phyloP scores from a whole-genome alignment of 495 filamentous ascomycete genomes.

The Penicillium simplicissimum region DNA sequence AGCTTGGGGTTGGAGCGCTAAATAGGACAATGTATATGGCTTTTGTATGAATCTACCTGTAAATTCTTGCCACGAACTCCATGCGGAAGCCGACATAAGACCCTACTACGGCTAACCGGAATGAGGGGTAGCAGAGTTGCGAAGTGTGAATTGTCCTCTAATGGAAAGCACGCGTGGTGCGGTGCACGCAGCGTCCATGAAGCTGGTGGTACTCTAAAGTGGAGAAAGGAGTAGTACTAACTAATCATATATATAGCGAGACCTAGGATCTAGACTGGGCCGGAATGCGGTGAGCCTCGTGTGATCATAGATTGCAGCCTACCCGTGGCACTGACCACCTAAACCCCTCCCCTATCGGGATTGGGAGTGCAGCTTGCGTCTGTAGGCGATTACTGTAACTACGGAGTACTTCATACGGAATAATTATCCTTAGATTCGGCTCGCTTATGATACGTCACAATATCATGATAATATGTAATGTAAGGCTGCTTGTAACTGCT shows the following conservation, averaged over 20 bases:
- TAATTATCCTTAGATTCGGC: too few relatives aligned
- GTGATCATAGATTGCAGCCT: too few relatives aligned
- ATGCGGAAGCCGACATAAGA: constrained; percentile 3
- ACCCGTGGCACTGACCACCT: too few relatives aligned
- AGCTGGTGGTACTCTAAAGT: background rate
- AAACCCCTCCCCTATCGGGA: too few relatives aligned
- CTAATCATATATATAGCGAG: background rate
- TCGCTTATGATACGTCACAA: too few relatives aligned
- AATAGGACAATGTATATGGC: constrained; percentile 1
- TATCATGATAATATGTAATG: too few relatives aligned
- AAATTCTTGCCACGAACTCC: background rate
- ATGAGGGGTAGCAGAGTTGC: background rate
- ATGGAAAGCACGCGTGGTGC: background rate
- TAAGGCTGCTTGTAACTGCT: too few relatives aligned
- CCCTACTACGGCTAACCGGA: background rate
- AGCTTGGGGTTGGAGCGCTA: background rate
- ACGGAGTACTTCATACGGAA: too few relatives aligned
- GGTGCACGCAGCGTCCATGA: background rate
- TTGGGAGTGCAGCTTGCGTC: too few relatives aligned
- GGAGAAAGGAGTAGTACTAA: constrained; percentile 3
- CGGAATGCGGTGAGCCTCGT: background rate
- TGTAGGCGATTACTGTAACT: too few relatives aligned
- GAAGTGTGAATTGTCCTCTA: background rate
- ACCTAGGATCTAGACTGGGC: background rate
- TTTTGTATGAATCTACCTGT: constrained; percentile 1